A percentile compares a stretch with the other conserved stretches of the same genome.
Conservation (phyloP, 257 asterid genomes). For the Solanum lignicaule region DNA sequence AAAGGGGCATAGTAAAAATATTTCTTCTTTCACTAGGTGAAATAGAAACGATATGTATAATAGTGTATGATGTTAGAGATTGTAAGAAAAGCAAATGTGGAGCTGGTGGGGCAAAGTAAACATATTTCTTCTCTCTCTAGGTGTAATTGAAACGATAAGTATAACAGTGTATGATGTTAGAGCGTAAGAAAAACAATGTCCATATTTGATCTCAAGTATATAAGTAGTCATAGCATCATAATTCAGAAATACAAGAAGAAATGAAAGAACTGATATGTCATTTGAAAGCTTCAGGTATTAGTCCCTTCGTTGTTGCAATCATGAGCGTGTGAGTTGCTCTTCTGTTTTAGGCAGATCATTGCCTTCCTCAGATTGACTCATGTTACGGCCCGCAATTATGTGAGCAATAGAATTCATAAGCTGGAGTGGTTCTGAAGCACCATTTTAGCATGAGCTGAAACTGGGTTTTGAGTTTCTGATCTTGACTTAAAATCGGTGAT, state of each 20-base stretch:
- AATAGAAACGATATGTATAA: background rate
- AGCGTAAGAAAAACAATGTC: background rate
- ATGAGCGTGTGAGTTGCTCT: background rate
- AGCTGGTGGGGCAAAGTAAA: background rate
- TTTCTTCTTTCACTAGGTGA: background rate
- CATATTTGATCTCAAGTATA: background rate
- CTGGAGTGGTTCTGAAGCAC: background rate
- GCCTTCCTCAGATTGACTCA: background rate
- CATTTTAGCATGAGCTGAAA: background rate
- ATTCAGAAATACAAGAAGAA: background rate
- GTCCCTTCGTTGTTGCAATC: background rate
- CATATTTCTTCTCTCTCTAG: background rate
- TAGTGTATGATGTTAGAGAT: background rate
- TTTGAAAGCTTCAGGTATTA: background rate
- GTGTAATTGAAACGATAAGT: background rate
- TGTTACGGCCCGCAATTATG: background rate
- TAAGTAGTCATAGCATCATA: background rate
- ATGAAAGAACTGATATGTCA: background rate
- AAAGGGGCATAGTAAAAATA: background rate
- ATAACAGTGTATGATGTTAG: background rate
- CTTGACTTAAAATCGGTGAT: background rate
- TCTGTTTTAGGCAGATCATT: background rate
- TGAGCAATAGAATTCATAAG: background rate
- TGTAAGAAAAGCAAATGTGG: background rate
- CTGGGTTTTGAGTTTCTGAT: background rate